Evolutionary conservation across 495 filamentous ascomycete genomes (phyloP).

Genomic region (Trichoderma reesei): DNA sequence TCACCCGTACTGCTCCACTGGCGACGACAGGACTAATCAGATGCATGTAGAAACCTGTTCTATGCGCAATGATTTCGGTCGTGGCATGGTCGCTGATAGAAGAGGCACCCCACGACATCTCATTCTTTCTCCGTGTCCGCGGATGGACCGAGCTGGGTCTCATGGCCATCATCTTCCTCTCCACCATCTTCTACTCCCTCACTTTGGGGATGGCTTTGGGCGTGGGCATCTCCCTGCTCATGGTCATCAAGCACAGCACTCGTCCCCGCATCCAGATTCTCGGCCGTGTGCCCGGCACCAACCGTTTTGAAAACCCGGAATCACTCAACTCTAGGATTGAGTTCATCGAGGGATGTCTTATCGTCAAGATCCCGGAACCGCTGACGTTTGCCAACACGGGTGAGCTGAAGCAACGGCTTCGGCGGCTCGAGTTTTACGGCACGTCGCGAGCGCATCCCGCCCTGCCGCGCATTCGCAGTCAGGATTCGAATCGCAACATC

Average conservation of each 20-base stretch:
- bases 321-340: conserved; percentile 65
- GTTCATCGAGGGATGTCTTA: conserved; percentile 81
- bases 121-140: conserved; percentile 77
- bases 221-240: conserved; percentile 76
- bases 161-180: conserved; percentile 79
- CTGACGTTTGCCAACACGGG: conserved; percentile 97
- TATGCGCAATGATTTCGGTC: conserved; percentile 89
- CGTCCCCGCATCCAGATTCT: conserved; percentile 95
- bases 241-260: conserved; percentile 81
- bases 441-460: conserved; percentile 77
- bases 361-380: conserved; percentile 95
- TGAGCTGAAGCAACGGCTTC: conserved; percentile 72
- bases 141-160: conserved; percentile 77
- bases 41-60: conserved; percentile 72
- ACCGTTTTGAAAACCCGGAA: conserved; percentile 84
- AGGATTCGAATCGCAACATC: conserved; percentile 73
- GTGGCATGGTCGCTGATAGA: conserved; percentile 93
- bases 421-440: conserved; percentile 80
- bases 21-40: conserved; percentile 3
- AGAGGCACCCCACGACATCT: conserved; percentile 84
- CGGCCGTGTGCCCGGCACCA: conserved; percentile 74
- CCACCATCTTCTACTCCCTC: conserved; percentile 89
- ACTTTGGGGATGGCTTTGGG: conserved; percentile 81
- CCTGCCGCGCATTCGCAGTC: conserved; percentile 60
- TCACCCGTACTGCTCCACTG: conserved; percentile 9